These are phyloP conservation scores for Leccinellum luteum DNA, from an alignment of 768 basidiomycete genomes.

Conservation along the genomic window DNA sequence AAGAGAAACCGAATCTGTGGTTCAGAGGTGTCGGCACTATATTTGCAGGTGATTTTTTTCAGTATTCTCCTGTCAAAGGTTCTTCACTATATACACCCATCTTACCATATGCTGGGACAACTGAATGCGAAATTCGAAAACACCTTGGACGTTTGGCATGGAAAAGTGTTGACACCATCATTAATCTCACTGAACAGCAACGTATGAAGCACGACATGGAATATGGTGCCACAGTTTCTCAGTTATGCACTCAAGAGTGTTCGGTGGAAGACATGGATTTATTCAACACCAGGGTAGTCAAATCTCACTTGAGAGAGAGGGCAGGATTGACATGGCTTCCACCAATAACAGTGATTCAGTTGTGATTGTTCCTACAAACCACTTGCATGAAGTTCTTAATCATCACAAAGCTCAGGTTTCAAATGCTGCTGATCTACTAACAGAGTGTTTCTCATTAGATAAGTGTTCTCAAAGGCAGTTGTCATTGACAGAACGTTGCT, in stretches of 20 bases:
- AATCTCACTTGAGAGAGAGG: background rate
- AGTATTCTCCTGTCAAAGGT: slow-evolving; percentile 31
- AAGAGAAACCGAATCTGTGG: background rate
- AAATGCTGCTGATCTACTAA: background rate
- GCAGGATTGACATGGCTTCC: background rate
- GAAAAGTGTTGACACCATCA: background rate
- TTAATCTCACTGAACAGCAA: background rate
- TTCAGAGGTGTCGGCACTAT: slow-evolving; percentile 33
- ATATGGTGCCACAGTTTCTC: background rate
- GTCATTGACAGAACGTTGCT: background rate
- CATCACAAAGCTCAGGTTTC: background rate
- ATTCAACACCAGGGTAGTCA: background rate
- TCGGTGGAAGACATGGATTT: background rate
- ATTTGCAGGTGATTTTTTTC: slow-evolving; percentile 35
- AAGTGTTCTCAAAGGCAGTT: background rate
- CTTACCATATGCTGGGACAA: background rate
- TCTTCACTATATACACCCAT: slow-evolving; percentile 28
- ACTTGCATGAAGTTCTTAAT: background rate
- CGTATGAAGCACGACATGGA: background rate
- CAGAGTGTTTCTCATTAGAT: background rate
- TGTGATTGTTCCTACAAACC: slow-evolving; percentile 3
- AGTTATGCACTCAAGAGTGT: background rate
- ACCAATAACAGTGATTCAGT: background rate
- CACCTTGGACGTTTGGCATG: background rate
- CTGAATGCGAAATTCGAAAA: background rate